Conservation (phyloP, 352 stramenopile species). For the Thalassiosira mediterranea region DNA sequence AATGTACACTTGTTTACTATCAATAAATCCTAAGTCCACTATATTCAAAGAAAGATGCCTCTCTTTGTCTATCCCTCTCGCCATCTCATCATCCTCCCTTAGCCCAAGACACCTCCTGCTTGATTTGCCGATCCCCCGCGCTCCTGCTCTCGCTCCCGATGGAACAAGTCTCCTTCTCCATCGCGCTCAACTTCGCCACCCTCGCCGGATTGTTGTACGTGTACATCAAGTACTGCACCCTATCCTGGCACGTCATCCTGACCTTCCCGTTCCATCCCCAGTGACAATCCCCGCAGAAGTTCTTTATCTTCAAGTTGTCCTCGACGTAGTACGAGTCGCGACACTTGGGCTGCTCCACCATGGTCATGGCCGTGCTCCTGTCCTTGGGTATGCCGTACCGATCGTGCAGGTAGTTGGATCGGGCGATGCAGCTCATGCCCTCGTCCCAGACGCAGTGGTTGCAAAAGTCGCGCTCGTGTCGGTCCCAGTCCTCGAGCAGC, state of each 20-base stretch:
- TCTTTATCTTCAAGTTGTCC: background rate
- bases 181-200: background rate
- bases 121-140: too few species aligned
- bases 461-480: background rate
- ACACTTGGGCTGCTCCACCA: background rate
- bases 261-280: background rate
- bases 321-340: background rate
- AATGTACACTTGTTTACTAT: too few species aligned
- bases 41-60: too few species aligned
- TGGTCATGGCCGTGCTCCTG: background rate
- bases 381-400: background rate
- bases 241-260: background rate
- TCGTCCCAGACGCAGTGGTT: background rate
- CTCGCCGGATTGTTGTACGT: background rate
- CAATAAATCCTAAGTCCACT: too few species aligned
- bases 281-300: background rate
- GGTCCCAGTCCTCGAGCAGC: background rate
- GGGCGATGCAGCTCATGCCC: background rate
- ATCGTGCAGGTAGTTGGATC: background rate
- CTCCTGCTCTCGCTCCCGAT: too few species aligned
- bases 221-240: constrained; percentile 7
- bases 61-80: too few species aligned
- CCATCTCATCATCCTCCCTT: too few species aligned
- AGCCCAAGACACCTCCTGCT: too few species aligned
- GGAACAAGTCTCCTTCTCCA: background rate